Base-by-base conservation (phyloP, 1,284 basidiomycete species). In the Entoloma clypeatum region DNA sequence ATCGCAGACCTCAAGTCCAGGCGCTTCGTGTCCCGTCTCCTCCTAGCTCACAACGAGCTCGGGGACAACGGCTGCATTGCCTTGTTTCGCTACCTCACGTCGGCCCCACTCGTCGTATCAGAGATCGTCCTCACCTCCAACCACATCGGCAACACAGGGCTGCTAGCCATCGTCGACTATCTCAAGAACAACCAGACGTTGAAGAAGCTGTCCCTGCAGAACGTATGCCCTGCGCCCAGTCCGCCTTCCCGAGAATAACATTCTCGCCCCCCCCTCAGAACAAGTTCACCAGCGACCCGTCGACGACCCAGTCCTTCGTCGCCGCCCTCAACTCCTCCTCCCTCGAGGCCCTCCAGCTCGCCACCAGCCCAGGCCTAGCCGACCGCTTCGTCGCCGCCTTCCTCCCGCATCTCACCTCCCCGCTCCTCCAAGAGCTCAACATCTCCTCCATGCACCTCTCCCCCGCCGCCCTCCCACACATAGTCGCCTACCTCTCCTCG, bases 101-200 rank as follows among this genome's bases (percentile, higher is more conserved):
- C 79, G 4, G 49, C 61, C 10, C 49, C 60, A 41, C 67, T 79
- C 53, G 61, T 58, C 37, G 66, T 86, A 43, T 53, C 60, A 1
- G 74, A 81, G 47, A 78, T 86, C 30, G 69, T 64, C 49, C 57
- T 86, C 41, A 80, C 77, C 43, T 63, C 67, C 7, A 80, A 77
- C 51, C 49, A 53, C 1, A 73, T 86, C 40, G 72, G 78, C 13
- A 72, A 81, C 53, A 55, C 56, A 31, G 79, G 79, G 0, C 62
- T 86, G 16, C 55, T 62, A 22, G 71, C 74, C 6, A 72, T 84
- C 43, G 57, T 71, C 7, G 57, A 67, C 29, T 84, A 79, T 52
- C 44, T 85, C 31, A 57, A 63, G 35, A 65, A 63, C 14, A 81
- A 79, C 50, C 54, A 55, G 3, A 51, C 54, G 10, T 52, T 85